phyloP scores from a whole-genome alignment of 176 grass and related monocot genomes.

The Cenchrus purpureus region DNA sequence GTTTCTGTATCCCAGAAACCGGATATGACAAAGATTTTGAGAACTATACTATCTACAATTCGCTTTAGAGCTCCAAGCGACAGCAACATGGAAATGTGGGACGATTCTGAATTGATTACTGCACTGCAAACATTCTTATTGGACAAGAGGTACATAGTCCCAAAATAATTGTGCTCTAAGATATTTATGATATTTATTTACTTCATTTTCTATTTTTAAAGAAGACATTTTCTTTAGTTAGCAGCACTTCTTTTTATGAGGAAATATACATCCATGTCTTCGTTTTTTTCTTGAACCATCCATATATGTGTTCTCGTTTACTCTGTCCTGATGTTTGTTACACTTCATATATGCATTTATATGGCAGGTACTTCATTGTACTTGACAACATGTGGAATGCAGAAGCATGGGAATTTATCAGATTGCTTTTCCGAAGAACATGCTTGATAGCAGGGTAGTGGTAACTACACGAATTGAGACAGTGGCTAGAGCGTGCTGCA shows the following conservation, averaged over 20 bases:
- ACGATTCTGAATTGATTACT: neutral
- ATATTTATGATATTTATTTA: neutral
- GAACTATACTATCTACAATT: neutral
- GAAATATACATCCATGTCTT: too few species aligned
- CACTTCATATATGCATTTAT: neutral
- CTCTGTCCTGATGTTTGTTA: neutral
- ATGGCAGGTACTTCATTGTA: conserved; percentile 10
- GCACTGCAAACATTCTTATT: neutral
- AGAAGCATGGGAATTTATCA: neutral
- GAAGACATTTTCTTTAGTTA: neutral
- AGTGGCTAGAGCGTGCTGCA: neutral
- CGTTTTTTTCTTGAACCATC: too few species aligned
- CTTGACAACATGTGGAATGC: conserved; percentile 32
- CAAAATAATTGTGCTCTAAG: neutral
- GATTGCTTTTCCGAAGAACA: neutral
- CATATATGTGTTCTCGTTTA: neutral
- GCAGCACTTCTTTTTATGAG: too few species aligned
- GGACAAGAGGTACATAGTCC: neutral
- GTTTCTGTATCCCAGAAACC: conserved; percentile 5
- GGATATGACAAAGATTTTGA: neutral
- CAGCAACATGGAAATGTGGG: neutral
- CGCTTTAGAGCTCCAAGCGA: neutral
- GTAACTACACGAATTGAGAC: neutral
- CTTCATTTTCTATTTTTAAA: neutral
- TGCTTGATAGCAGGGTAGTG: neutral